Evolutionary conservation across 768 basidiomycete genomes (phyloP), one percentile per base, ranked within the genome.

Genomic region (Cubamyces sp.): DNA sequence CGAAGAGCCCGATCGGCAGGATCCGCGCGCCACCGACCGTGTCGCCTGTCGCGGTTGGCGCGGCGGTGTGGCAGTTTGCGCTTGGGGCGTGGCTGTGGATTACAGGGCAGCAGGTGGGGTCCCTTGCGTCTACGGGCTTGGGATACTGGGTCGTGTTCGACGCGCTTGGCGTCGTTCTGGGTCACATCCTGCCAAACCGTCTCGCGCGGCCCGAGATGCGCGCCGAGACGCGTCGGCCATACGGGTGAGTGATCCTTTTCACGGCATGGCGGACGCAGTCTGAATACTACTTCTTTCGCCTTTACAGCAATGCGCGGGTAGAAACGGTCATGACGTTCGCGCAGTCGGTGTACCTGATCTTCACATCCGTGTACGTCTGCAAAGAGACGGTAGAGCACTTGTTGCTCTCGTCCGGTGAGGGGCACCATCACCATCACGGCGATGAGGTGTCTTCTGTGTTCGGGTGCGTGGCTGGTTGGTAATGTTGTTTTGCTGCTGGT

Each of bases 111-210:
- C 87, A 88, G 62, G 84, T 87, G 21, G 95, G 95, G 18, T 94
- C 93, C 50, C 77, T 98, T 28, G 82, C 90, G 8, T 87, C 90
- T 57, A 96, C 96, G 1, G 97, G 94, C 0, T 74, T 99, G 18
- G 97, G 96, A 0, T 99, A 99, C 71, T 91, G 96, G 87, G 87
- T 96, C 23, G 94, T 98, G 1, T 99, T 98, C 70, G 96, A 98
- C 72, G 84, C 94, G 3, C 79, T 95, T 64, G 96, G 96, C 0
- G 83, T 96, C 5, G 86, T 73, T 19, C 73, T 89, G 23, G 79
- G 75, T 43, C 75, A 76, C 11, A 73, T 85, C 3, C 60, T 84
- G 25, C 78, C 82, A 21, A 73, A 74, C 7, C 84, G 81, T 73
- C 70, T 85, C 49, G 74, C 71, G 64, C 66, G 66, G 25, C 68